Percentiles rank a stretch among this genome's conserved stretches.
Evolutionary conservation across 2,329 filamentous ascomycete genomes (phyloP).

Genomic region (Xenoacremonium recifei): DNA sequence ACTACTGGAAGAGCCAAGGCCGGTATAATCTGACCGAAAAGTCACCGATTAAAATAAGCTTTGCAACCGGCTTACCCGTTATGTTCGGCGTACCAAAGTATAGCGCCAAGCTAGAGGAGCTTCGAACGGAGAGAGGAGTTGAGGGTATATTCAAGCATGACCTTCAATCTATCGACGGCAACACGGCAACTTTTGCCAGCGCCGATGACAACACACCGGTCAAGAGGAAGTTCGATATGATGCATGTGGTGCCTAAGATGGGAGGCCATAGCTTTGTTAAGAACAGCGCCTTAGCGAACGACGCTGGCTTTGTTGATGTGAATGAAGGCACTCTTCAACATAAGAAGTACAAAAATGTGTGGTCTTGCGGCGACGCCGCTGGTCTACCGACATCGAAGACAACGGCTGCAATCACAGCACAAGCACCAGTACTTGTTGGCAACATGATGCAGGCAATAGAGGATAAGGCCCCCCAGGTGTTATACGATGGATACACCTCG

Average conservation of each 20-base stretch:
- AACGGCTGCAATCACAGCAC: slow-evolving; percentile 49
- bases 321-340: slow-evolving; percentile 52
- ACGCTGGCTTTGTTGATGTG: slow-evolving; percentile 57
- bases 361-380: slow-evolving; percentile 59
- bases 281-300: slow-evolving; percentile 52
- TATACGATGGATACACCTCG: slow-evolving; percentile 56
- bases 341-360: slow-evolving; percentile 54
- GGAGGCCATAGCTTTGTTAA: slow-evolving; percentile 54
- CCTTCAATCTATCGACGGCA: slow-evolving; percentile 50
- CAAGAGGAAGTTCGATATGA: slow-evolving; percentile 48
- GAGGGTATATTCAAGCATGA: slow-evolving; percentile 60
- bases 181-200: slow-evolving; percentile 49
- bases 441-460: slow-evolving; percentile 46
- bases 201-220: slow-evolving; percentile 43
- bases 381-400: slow-evolving; percentile 59
- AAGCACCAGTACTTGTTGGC: slow-evolving; percentile 49
- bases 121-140: slow-evolving; percentile 53
- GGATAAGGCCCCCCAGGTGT: slow-evolving; percentile 41
- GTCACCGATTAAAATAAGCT: slow-evolving; percentile 51
- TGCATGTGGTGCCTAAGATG: slow-evolving; percentile 61
- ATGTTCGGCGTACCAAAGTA: slow-evolving; percentile 65
- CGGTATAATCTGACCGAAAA: slow-evolving; percentile 44
- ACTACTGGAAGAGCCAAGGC: slow-evolving; percentile 55
- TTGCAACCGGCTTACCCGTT: slow-evolving; percentile 52
- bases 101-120: slow-evolving; percentile 49